Evolutionary conservation across 129 eudicot species (phyloP).

Genomic region (Flaveria trinervia): DNA sequence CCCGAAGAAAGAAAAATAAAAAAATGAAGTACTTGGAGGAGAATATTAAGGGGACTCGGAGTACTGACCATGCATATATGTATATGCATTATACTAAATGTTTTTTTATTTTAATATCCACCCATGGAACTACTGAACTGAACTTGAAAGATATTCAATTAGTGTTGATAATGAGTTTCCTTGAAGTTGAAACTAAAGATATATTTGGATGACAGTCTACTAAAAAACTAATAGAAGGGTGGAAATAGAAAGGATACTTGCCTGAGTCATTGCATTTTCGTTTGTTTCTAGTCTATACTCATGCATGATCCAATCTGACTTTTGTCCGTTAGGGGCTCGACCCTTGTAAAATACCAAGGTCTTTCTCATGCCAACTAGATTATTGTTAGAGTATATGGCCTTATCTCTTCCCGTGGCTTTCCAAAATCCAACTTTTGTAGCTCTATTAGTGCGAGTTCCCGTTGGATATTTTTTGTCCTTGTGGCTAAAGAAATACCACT

Average conservation of each 20-base stretch:
- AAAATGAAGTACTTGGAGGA: neutral
- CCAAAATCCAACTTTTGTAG: conserved; percentile 59
- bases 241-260: conserved; percentile 12
- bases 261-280: conserved; percentile 52
- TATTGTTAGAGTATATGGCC: conserved; percentile 46
- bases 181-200: neutral
- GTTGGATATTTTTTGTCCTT: conserved; percentile 48
- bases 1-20: neutral
- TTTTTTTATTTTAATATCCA: no score
- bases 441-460: conserved; percentile 53
- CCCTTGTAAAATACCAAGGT: conserved; percentile 59
- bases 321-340: conserved; percentile 57
- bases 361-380: conserved; percentile 56
- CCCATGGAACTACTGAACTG: no score
- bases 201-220: neutral
- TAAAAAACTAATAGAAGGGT: neutral
- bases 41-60: neutral
- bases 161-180: no score
- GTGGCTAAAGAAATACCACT: conserved; percentile 63
- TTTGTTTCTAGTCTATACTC: conserved; percentile 53
- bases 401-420: conserved; percentile 61
- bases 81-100: no score
- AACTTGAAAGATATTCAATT: no score
- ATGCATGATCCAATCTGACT: conserved; percentile 60
- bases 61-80: neutral